phyloP scores from a whole-genome alignment of 2,329 filamentous ascomycete genomes.

The Neophaeococcomyces mojaviensis region DNA sequence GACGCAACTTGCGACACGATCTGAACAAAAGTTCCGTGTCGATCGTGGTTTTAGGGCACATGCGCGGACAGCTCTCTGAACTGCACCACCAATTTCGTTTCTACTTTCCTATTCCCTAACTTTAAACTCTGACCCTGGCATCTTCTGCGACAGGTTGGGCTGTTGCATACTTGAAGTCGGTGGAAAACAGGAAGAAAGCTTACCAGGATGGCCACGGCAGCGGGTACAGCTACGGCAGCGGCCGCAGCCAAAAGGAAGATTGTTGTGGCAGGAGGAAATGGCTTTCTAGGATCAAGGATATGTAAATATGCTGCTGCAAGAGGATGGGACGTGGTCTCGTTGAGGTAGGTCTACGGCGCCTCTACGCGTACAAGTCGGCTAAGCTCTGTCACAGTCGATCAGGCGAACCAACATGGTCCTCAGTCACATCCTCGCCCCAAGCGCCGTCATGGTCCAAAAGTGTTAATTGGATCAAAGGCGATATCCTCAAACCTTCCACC shows the following conservation, averaged over 20 bases:
- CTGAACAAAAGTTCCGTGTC: no score
- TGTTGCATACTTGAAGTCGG: background rate
- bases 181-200: background rate
- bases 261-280: conserved; percentile 87
- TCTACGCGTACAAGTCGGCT: conserved; percentile 13
- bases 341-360: conserved; percentile 56
- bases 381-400: conserved; percentile 62
- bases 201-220: conserved; percentile 1
- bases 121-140: no score
- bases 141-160: background rate
- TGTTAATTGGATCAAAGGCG: conserved; percentile 80
- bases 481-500: conserved; percentile 73
- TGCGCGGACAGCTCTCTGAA: no score
- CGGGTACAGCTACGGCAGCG: conserved; percentile 23
- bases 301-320: conserved; percentile 80
- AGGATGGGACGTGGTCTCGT: conserved; percentile 86
- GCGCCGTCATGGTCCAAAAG: conserved; percentile 73
- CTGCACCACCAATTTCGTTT: no score
- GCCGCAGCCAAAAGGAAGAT: conserved; percentile 66
- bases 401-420: conserved; percentile 77
- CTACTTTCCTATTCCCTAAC: no score
- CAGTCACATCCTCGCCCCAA: conserved; percentile 61
- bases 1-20: background rate
- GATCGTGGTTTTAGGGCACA: no score
- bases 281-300: conserved; percentile 77